These are phyloP conservation scores for Mentha longifolia DNA, from an alignment of 257 asterid species.

Conservation along the genomic window DNA sequence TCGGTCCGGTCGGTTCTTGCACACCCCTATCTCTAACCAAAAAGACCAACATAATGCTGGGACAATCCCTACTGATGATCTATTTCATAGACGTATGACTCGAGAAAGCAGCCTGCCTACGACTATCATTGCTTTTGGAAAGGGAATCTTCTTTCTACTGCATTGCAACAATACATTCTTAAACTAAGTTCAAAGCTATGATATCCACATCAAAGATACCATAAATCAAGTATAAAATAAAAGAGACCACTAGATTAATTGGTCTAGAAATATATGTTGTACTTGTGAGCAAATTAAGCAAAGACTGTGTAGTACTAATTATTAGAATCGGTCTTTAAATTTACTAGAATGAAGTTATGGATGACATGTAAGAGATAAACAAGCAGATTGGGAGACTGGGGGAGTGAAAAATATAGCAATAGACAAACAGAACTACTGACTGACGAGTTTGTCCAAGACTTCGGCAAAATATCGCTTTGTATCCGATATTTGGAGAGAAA, in stretches of 20 bases:
- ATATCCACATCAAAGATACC: neutral
- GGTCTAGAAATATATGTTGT: neutral
- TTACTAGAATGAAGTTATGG: neutral
- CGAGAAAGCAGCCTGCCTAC: neutral
- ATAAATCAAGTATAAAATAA: neutral
- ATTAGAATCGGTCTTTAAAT: neutral
- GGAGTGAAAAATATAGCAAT: neutral
- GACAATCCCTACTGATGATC: neutral
- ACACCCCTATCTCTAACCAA: neutral
- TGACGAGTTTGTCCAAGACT: neutral
- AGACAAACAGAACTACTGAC: neutral
- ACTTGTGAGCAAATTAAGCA: neutral
- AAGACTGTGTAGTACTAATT: too few relatives aligned
- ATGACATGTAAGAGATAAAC: neutral
- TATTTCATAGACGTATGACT: neutral
- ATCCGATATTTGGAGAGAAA: neutral
- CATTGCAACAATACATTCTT: neutral
- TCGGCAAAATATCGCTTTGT: neutral
- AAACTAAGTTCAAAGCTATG: too few relatives aligned
- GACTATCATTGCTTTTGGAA: neutral
- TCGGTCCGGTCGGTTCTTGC: too few relatives aligned
- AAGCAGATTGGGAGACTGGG: neutral
- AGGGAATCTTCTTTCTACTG: neutral
- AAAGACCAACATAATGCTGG: slow-evolving; percentile 9
- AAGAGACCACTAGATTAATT: neutral